These are phyloP conservation scores for Glutinoglossum americanum DNA, from an alignment of 495 filamentous ascomycete genomes.

Conservation along the genomic window DNA sequence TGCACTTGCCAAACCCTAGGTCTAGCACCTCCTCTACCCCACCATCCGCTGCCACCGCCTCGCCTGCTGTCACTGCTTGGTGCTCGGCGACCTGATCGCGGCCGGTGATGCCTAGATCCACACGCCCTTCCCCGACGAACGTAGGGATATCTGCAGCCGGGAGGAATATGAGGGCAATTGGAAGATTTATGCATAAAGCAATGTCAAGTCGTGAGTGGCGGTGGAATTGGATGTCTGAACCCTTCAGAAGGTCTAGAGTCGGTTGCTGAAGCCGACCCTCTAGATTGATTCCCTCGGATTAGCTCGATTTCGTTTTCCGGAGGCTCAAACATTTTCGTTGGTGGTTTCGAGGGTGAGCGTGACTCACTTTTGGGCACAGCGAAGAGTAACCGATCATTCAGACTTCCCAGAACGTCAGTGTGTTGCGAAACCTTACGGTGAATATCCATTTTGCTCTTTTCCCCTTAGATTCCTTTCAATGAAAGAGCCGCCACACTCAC, in stretches of 20 bases:
- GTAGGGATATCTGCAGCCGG: slow-evolving; percentile 92
- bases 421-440: neutral
- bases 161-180: slow-evolving; percentile 90
- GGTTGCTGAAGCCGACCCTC: slow-evolving; percentile 82
- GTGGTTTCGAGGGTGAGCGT: slow-evolving; percentile 4
- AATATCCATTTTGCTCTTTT: neutral
- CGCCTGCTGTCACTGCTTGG: slow-evolving; percentile 27
- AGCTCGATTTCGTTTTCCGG: neutral
- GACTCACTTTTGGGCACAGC: slow-evolving; percentile 88
- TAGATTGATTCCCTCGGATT: slow-evolving; percentile 16
- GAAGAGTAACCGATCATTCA: slow-evolving; percentile 85
- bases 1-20: slow-evolving; percentile 75
- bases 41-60: slow-evolving; percentile 27
- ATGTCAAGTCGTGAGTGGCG: slow-evolving; percentile 88
- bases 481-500: neutral
- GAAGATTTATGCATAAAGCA: slow-evolving; percentile 84
- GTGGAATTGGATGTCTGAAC: slow-evolving; percentile 88
- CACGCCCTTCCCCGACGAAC: slow-evolving; percentile 84
- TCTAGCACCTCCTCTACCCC: slow-evolving; percentile 71
- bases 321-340: neutral
- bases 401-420: slow-evolving; percentile 22
- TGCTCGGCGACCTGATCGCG: slow-evolving; percentile 83
- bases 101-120: slow-evolving; percentile 88
- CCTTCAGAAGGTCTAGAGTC: slow-evolving; percentile 69
- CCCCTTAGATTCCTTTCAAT: neutral